A percentile compares a stretch with the other conserved stretches of the same genome.
Conservation (phyloP, 2,329 filamentous ascomycete genomes). For the Sporothrix globosa region DNA sequence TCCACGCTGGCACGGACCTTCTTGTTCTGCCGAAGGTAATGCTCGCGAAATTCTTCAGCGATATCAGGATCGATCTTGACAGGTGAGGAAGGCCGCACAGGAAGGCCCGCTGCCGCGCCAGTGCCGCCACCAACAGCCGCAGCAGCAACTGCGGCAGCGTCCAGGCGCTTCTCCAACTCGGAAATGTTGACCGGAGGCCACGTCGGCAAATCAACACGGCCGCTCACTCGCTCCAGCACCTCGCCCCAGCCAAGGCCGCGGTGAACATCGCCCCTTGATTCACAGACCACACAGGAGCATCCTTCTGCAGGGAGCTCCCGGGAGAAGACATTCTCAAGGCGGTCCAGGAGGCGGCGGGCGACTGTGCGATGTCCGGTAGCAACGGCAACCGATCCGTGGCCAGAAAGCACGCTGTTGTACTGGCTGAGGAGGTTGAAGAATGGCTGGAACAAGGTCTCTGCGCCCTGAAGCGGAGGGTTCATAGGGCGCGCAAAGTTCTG, state of each 20-base stretch:
- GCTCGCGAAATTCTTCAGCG: conserved; percentile 87
- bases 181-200: conserved; percentile 88
- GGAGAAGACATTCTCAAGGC: conserved; percentile 91
- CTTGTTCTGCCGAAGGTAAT: conserved; percentile 88
- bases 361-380: conserved; percentile 94
- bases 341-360: conserved; percentile 84
- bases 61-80: conserved; percentile 89
- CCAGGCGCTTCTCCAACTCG: conserved; percentile 62
- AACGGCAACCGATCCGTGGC: conserved; percentile 87
- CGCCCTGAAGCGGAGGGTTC: conserved; percentile 66
- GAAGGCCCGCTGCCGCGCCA: conserved; percentile 40
- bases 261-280: conserved; percentile 62
- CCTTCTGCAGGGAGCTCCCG: conserved; percentile 84
- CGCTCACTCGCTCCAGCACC: conserved; percentile 89
- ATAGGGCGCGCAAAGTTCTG: conserved; percentile 58
- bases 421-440: conserved; percentile 83
- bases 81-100: conserved; percentile 61
- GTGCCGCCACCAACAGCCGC: conserved; percentile 34
- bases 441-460: conserved; percentile 76
- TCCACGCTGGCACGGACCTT: conserved; percentile 92
- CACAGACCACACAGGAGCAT: conserved; percentile 86
- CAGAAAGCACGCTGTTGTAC: conserved; percentile 78
- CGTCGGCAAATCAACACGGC: conserved; percentile 77
- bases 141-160: conserved; percentile 50
- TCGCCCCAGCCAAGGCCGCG: conserved; percentile 91